Base-by-base conservation (phyloP, 768 basidiomycete genomes). In the Mycena indigotica region DNA sequence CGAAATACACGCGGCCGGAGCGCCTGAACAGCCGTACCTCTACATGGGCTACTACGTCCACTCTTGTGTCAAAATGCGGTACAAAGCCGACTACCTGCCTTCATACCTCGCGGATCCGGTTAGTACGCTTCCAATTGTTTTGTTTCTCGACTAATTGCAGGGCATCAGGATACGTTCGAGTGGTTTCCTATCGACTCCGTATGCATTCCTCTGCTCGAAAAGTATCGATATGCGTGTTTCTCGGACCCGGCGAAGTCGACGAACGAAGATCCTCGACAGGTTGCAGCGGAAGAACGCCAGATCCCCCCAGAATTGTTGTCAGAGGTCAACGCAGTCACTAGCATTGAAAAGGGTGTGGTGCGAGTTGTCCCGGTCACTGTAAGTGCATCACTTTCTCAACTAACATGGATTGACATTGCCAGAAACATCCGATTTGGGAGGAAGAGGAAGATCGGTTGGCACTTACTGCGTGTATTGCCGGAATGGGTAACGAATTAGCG, bases 1-100 rank as follows among this genome's bases (percentile, higher is more conserved):
- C 30, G 92, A 97, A 67, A 88, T 98, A 44, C 73, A 84, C 48
- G 77, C 81, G 38, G 86, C 86, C 16, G 95, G 95, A 2, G 76
- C 81, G 19, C 68, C 76, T 1, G 77, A 73, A 1, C 81, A 95
- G 84, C 69, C 75, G 10, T 87, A 80, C 57, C 73, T 95, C 23
- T 97, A 97, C 69, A 90, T 99, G 88, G 97, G 95, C 92, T 61
- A 60, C 81, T 98, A 98, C 70, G 89, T 98, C 35, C 83, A 97
- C 64, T 85, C 90, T 2, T 98, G 95, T 67, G 83, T 76, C 50
- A 99, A 99, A 73, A 98, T 98, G 97, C 80, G 80, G 54, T 98
- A 99, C 73, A 99, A 99, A 67, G 95, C 87, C 26, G 94, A 97
- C 54, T 99, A 95, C 64, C 70, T 78, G 0, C 96, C 96, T 0